phyloP scores from a whole-genome alignment of 306 rosid genomes.

The Rubus parviflorus region DNA sequence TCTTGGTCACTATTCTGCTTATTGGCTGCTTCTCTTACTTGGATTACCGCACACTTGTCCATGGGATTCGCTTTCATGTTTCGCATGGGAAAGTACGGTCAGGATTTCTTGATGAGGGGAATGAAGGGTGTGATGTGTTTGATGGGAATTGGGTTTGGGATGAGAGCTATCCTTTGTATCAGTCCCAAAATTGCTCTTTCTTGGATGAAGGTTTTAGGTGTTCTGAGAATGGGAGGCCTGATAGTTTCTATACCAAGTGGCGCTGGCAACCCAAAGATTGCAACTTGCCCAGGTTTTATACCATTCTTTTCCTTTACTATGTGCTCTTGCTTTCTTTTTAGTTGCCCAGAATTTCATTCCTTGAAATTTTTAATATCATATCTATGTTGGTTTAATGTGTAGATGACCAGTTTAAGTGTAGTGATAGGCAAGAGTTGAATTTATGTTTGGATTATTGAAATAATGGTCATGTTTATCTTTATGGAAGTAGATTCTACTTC shows the following conservation, averaged over 20 bases:
- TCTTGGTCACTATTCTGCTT: conserved; percentile 47
- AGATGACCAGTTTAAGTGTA: not conserved
- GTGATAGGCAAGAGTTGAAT: not conserved
- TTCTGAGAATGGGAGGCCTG: conserved; percentile 72
- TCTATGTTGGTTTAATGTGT: not conserved
- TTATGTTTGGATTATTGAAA: not conserved
- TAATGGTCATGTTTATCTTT: not conserved
- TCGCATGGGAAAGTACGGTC: conserved; percentile 22
- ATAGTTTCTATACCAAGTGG: conserved; percentile 72
- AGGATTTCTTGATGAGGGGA: conserved; percentile 49
- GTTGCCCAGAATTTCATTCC: conserved; percentile 15
- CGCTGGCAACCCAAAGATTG: conserved; percentile 87
- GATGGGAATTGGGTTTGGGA: conserved; percentile 95
- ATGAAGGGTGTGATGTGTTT: conserved; percentile 58
- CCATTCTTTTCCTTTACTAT: not conserved
- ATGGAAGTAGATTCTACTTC: not conserved
- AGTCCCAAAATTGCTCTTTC: conserved; percentile 61
- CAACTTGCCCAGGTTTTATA: conserved; percentile 75
- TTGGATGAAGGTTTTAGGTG: conserved; percentile 78
- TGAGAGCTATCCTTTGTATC: conserved; percentile 75
- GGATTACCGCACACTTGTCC: conserved; percentile 36
- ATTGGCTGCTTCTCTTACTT: conserved; percentile 53
- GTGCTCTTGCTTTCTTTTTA: not conserved
- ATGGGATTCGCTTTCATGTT: conserved; percentile 36
- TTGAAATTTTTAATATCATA: not conserved